Evolutionary conservation across 139 green algal species (phyloP).

Genomic region (Edaphochlamys debaryana): DNA sequence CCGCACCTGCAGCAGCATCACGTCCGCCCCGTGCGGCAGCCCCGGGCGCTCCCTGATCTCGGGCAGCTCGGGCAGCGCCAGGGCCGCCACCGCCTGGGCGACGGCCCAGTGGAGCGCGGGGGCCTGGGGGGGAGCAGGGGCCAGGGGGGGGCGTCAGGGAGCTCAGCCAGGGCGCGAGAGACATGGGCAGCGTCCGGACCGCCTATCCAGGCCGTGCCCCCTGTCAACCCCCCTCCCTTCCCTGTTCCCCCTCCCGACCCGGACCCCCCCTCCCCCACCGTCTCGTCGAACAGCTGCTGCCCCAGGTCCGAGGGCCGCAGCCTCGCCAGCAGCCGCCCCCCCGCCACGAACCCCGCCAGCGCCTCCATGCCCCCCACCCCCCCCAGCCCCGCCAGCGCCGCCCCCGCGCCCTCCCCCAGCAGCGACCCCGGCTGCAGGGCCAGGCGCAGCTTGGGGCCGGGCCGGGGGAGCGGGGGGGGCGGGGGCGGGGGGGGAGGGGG

Average conservation of each 20-base stretch:
- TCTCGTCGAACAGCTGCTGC: constrained; percentile 8
- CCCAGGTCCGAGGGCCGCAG: constrained; percentile 22
- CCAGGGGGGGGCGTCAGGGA: background rate
- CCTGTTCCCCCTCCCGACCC: background rate
- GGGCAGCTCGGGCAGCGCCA: constrained; percentile 13
- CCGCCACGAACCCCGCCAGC: background rate
- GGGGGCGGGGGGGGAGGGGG: background rate
- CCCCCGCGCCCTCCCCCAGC: background rate
- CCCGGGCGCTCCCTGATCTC: no score
- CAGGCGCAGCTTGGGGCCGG: background rate
- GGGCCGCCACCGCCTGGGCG: background rate
- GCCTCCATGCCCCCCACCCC: constrained; percentile 22
- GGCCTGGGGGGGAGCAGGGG: constrained; percentile 5
- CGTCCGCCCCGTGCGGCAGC: background rate
- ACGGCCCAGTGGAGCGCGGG: constrained; percentile 33
- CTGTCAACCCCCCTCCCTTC: no score
- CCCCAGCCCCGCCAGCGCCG: constrained; percentile 5
- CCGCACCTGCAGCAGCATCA: no score
- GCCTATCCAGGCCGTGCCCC: no score
- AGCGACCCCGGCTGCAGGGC: constrained; percentile 10
- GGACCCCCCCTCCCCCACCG: background rate
- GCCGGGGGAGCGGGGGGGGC: background rate
- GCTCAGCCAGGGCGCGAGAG: no score
- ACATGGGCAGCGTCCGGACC: no score
- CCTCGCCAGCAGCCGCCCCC: constrained; percentile 14